Evolutionary conservation across 2,329 filamentous ascomycete genomes (phyloP), one percentile per base, ranked within the genome.

Genomic region (Orbilia blumenaviensis): DNA sequence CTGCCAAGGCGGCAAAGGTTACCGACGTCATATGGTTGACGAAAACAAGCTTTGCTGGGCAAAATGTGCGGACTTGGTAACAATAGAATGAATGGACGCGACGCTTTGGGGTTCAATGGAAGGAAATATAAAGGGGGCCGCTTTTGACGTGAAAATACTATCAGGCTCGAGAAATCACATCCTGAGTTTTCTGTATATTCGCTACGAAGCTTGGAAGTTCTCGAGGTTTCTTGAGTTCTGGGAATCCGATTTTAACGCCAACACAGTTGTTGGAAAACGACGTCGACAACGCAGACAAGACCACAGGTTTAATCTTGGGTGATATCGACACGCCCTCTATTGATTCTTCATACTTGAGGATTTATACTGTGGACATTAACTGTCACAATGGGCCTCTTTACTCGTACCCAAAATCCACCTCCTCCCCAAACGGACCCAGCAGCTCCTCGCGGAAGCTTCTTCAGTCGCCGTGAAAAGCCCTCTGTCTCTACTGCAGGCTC

Each of bases 1-100:
- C 54, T 46, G 56, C 66, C 66, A 62, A 62, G 66, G 32, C 44
- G 56, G 50, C n/a, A 50, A 27, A 60, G 52, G n/a, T 32, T 41
- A 56, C 56, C 66, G 66, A 71, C 66, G 66, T 71, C 66, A 71
- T 71, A 36, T 10, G 5, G 38, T 46, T 71, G 46, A 63, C 66
- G 66, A 71, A 60, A 69, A 71, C 56, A 71, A 71, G 66, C 66
- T 71, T 61, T 63, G 41, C 66, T 56, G 56, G 44, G 56, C 52
- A 50, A 56, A 25, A 56, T 32, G 32, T 25, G 32, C 18, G 16
- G 32, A n/a, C 16, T 56, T 21, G 52, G 52, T 56, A 32, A 38
- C 5, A 6, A n/a, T 38, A 18, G 32, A n/a, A 54, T 25, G 52
- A 9, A 1, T 14, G 16, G 27, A 21, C 6, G 6, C 25, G n/a